A percentile compares a stretch with the other conserved stretches of the same genome.
Evolutionary conservation across 2,329 filamentous ascomycete species (phyloP).

Genomic region (Colletotrichum neosansevieriae): DNA sequence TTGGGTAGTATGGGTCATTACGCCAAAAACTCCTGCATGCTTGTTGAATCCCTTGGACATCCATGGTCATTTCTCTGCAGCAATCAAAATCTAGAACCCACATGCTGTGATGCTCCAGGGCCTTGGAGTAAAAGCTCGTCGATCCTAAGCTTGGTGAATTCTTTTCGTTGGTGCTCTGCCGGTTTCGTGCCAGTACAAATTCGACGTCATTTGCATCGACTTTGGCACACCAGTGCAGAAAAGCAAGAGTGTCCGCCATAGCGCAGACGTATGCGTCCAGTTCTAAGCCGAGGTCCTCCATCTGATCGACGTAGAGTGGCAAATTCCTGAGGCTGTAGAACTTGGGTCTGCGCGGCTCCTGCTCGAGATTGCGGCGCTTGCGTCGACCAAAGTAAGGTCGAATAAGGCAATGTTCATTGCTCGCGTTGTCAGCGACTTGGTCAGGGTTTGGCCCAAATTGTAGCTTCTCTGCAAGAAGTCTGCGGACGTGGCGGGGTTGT

Average conservation of each 20-base stretch:
- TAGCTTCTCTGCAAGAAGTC: background rate
- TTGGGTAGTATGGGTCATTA: background rate
- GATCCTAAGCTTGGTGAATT: background rate
- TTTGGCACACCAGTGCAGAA: conserved; percentile 60
- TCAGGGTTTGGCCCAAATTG: background rate
- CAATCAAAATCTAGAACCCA: background rate
- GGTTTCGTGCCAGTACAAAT: conserved; percentile 60
- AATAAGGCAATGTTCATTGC: background rate
- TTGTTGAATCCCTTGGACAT: background rate
- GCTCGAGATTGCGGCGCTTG: background rate
- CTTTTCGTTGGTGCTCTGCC: background rate
- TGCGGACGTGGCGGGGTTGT: background rate
- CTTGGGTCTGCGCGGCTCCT: background rate
- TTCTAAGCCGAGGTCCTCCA: background rate
- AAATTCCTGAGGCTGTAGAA: background rate
- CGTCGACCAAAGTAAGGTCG: background rate
- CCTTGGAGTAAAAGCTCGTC: background rate
- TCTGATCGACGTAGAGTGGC: background rate
- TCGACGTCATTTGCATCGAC: conserved; percentile 67
- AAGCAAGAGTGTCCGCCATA: conserved; percentile 64
- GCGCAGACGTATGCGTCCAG: conserved; percentile 51
- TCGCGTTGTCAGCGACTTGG: background rate
- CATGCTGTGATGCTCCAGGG: background rate
- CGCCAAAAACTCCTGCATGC: background rate
- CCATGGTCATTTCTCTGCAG: background rate